phyloP scores from a whole-genome alignment of 805 yeast species.

The Candida maris region DNA sequence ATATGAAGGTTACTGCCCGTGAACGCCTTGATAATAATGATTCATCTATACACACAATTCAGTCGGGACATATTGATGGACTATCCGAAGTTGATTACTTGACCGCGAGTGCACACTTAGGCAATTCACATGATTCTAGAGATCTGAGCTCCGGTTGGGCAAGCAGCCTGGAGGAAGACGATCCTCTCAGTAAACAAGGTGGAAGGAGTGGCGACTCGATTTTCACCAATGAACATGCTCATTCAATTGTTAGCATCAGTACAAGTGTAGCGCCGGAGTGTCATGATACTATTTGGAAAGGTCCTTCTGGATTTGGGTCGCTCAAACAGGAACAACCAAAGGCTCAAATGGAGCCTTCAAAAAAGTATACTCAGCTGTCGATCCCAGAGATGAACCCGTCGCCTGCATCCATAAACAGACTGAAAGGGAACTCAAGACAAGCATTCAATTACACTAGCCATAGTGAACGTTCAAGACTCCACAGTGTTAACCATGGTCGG shows the following conservation, averaged over 20 bases:
- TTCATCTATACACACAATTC: constrained; percentile 17
- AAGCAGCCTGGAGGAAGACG: constrained; percentile 9
- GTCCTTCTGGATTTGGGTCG: neutral
- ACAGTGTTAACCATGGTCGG: constrained; percentile 38
- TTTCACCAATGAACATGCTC: constrained; percentile 6
- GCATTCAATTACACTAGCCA: constrained; percentile 53
- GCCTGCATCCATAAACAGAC: constrained; percentile 26
- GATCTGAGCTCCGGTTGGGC: neutral
- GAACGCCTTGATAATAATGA: constrained; percentile 39
- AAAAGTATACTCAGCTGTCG: constrained; percentile 11
- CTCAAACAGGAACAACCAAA: neutral
- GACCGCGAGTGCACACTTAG: constrained; percentile 17
- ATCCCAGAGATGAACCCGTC: constrained; percentile 27
- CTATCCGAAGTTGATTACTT: neutral
- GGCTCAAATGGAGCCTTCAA: constrained; percentile 2
- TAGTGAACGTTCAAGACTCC: constrained; percentile 49
- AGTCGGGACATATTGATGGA: constrained; percentile 11
- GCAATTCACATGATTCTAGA: constrained; percentile 10
- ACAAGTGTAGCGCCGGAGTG: neutral
- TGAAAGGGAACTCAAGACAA: constrained; percentile 16
- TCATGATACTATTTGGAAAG: neutral
- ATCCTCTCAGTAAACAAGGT: constrained; percentile 5
- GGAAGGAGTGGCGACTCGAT: constrained; percentile 5
- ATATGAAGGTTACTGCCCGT: constrained; percentile 58
- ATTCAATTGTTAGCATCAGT: constrained; percentile 1